Evolutionary conservation across 2,329 filamentous ascomycete species (phyloP).

Genomic region (Lasiodiplodia theobromae): DNA sequence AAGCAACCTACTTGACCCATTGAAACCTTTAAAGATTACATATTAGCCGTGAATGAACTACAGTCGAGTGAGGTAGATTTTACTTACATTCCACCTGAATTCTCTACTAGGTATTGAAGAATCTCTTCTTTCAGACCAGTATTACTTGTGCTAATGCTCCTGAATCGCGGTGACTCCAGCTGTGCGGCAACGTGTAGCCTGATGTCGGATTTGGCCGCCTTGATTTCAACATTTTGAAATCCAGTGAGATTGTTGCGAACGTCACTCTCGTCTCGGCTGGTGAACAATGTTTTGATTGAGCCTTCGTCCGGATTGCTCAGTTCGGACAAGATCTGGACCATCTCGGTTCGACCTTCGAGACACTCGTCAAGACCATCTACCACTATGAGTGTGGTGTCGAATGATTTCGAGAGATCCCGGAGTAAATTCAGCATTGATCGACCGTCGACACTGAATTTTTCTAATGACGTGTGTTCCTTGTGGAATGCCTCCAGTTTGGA

Average conservation of each 20-base stretch:
- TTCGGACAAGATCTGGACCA: neutral
- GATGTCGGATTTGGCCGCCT: neutral
- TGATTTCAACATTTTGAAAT: neutral
- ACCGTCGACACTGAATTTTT: neutral
- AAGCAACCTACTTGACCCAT: conserved; percentile 4
- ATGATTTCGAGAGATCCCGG: neutral
- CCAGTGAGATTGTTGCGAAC: neutral
- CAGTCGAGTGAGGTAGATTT: neutral
- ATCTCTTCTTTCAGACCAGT: neutral
- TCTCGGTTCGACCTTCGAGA: neutral
- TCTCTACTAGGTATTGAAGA: neutral
- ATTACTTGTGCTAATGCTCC: neutral
- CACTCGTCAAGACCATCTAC: conserved; percentile 15
- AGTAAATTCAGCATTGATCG: neutral
- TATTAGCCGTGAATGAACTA: neutral
- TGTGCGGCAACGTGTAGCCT: conserved; percentile 1
- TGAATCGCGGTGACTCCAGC: neutral
- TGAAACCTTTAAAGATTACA: neutral
- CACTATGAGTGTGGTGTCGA: neutral
- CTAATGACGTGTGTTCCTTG: neutral
- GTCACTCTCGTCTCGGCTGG: neutral
- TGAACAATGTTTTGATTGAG: neutral
- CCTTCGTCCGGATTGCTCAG: neutral
- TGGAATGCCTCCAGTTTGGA: neutral
- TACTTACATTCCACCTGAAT: conserved; percentile 19